Conservation (phyloP, 2,329 filamentous ascomycete species). For the Trichoderma sp. region DNA sequence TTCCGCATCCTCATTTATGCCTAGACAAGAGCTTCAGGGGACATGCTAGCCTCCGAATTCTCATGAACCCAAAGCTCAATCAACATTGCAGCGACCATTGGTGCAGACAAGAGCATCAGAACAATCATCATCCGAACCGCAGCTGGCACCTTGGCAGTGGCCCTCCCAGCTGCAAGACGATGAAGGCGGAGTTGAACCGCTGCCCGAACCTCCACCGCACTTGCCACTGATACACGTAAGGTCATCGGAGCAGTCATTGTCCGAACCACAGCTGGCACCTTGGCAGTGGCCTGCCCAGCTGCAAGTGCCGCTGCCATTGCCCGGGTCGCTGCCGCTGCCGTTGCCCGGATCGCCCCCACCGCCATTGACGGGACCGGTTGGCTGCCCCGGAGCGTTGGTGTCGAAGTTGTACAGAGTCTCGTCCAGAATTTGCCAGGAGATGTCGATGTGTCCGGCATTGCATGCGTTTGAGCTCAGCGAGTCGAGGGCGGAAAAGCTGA, state of each 20-base stretch:
- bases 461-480: conserved; percentile 27
- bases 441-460: conserved; percentile 26
- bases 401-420: conserved; percentile 30
- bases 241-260: conserved; percentile 9
- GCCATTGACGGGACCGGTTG: conserved; percentile 1
- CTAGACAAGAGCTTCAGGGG: not conserved
- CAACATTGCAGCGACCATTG: not conserved
- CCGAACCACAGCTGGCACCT: conserved; percentile 9
- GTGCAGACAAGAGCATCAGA: conserved; percentile 4
- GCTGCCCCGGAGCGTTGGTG: conserved; percentile 18
- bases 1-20: not conserved
- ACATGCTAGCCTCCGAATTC: not conserved
- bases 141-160: conserved; percentile 8
- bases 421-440: conserved; percentile 30
- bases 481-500: conserved; percentile 27
- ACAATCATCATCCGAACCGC: conserved; percentile 4
- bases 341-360: conserved; percentile 6
- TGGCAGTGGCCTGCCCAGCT: conserved; percentile 14
- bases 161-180: conserved; percentile 4
- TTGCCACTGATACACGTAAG: not conserved
- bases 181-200: not conserved
- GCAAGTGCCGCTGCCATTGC: not conserved
- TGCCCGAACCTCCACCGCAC: not conserved
- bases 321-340: not conserved
- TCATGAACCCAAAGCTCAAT: not conserved